Percentiles rank a stretch among this genome's conserved stretches.
phyloP scores from a whole-genome alignment of 768 basidiomycete genomes.

The Trametes gibbosa region DNA sequence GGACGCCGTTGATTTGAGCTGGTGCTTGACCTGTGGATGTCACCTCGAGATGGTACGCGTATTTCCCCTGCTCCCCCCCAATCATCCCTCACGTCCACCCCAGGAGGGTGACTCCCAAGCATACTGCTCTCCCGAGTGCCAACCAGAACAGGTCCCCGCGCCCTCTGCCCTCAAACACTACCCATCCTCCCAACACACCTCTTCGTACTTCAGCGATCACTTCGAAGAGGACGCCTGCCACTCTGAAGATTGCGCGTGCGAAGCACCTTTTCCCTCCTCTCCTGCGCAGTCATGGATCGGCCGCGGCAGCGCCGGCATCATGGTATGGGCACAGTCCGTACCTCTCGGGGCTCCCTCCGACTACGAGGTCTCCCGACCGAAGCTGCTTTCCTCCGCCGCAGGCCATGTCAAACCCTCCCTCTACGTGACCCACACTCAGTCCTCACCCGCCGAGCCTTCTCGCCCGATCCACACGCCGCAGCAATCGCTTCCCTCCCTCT shows the following conservation, averaged over 20 bases:
- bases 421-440: constrained; percentile 43
- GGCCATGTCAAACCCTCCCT: constrained; percentile 30
- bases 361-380: constrained; percentile 3
- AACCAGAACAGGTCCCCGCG: constrained; percentile 31
- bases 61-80: background rate
- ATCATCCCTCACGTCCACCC: constrained; percentile 22
- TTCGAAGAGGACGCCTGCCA: constrained; percentile 7
- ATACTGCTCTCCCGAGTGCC: constrained; percentile 56
- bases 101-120: constrained; percentile 35
- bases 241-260: background rate
- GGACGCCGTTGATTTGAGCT: constrained; percentile 60
- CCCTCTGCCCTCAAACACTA: constrained; percentile 11
- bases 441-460: constrained; percentile 20
- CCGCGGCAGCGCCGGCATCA: constrained; percentile 43
- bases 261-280: background rate
- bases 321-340: constrained; percentile 36
- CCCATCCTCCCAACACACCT: constrained; percentile 1
- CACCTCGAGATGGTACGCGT: constrained; percentile 46
- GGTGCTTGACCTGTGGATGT: constrained; percentile 66
- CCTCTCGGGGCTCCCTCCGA: constrained; percentile 22
- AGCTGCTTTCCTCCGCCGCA: constrained; percentile 13
- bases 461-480: constrained; percentile 24
- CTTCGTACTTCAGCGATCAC: constrained; percentile 15
- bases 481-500: constrained; percentile 25
- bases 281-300: constrained; percentile 34